Evolutionary conservation across 2,329 filamentous ascomycete species (phyloP).

Genomic region (Arthrobotrys pseudoclavata): DNA sequence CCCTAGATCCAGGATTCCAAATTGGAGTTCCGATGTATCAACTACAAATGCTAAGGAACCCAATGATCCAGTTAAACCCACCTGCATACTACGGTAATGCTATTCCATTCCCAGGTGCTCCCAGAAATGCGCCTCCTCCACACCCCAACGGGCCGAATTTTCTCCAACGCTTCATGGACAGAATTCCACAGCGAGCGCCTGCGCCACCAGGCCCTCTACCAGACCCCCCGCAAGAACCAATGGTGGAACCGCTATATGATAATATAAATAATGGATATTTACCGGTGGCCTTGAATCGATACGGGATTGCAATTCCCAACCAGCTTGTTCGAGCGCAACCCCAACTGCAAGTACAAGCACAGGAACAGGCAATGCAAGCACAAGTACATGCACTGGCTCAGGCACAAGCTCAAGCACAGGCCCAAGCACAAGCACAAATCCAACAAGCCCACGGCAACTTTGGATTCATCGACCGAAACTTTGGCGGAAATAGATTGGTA

Average conservation of each 20-base stretch:
- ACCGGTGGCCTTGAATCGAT: not conserved
- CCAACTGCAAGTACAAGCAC: not conserved
- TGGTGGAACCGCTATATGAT: no score
- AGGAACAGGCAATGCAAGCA: not conserved
- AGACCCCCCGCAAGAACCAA: not conserved
- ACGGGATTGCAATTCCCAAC: not conserved
- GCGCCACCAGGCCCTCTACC: not conserved
- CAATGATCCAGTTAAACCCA: conserved; percentile 38
- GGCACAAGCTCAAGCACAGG: not conserved
- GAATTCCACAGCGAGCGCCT: not conserved
- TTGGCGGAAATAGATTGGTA: conserved; percentile 38
- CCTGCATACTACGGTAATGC: conserved; percentile 34
- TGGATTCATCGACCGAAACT: conserved; percentile 48
- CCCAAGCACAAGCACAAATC: not conserved
- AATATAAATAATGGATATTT: not conserved
- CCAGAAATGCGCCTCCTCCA: not conserved
- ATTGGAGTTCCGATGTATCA: conserved; percentile 30
- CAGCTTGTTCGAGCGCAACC: not conserved
- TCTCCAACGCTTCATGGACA: conserved; percentile 24
- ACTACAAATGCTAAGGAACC: conserved; percentile 50
- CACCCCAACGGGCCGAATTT: not conserved
- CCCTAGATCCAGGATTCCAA: conserved; percentile 35
- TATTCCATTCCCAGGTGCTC: conserved; percentile 24
- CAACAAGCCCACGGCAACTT: not conserved
- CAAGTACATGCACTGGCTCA: not conserved